Base-by-base conservation (phyloP, 305 asterid genomes). In the Fraxinus velutina region DNA sequence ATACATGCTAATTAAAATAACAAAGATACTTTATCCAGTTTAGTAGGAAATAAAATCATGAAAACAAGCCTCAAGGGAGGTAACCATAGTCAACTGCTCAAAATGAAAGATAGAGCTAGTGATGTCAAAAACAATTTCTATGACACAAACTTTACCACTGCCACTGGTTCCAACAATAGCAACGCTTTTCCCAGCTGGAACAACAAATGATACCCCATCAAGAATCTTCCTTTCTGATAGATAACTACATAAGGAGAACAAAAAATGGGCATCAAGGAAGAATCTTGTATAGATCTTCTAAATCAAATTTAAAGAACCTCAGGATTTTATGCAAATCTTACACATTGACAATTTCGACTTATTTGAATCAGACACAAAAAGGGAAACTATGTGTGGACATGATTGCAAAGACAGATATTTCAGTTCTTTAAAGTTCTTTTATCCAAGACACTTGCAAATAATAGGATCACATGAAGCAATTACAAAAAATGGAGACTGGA, bases 131-230 rank as follows among this genome's bases (percentile, higher is more conserved):
- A 50, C 33, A 86, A 27, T 75, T 52, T 36, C 37, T 71, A 75
- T 19, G 27, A 85, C 66, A 9, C 30, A 72, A 79, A 81, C 85
- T 83, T 90, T 90, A 96, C 99, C 99, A 87, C 97, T 94, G 79
- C 99, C 99, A 88, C 99, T 96, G 71, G 99, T 94, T 84, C 99
- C 99, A 80, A 96, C 99, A 78, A 96, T 94, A 90, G 99, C 98
- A 34, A 96, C 97, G 88, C 99, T 96, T 88, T 90, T 94, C 57
- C 99, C 99, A 84, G 99, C 97, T 76, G 99, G 98, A 79, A 96
- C 96, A 80, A 83, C 85, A 84, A 96, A 94, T 73, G 98, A 94
- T 81, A 93, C 85, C 73, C 97, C 99, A 82, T 96, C 92, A 77
- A 96, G 94, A 86, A 96, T 96, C 90, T 93, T 94, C 86, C 99